Conservation (phyloP, 208 protist genomes). For the Trypanosomatidae sp. region DNA sequence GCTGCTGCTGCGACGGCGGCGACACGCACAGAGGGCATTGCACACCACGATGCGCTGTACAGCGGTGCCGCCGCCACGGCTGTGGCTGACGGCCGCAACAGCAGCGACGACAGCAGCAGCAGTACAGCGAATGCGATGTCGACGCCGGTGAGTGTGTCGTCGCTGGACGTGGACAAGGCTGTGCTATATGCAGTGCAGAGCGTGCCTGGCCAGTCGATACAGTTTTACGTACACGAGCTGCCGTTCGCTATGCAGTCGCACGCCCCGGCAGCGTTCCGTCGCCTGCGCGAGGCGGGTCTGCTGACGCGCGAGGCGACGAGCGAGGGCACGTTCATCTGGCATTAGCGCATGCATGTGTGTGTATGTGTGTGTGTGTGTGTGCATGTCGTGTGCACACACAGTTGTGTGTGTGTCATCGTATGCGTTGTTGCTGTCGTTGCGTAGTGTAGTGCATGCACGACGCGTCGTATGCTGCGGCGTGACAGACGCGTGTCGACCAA, state of each 20-base stretch:
- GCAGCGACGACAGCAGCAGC: neutral
- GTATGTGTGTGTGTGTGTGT: no score
- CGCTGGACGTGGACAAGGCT: slow-evolving; percentile 18
- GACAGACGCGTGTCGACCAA: no score
- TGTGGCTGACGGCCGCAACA: no score
- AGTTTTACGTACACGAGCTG: slow-evolving; percentile 51
- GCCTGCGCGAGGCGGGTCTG: slow-evolving; percentile 43
- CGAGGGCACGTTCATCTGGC: slow-evolving; percentile 65
- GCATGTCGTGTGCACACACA: no score
- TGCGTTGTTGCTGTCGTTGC: no score
- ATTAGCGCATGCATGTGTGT: no score
- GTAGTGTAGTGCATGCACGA: no score
- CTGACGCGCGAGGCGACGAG: slow-evolving; percentile 31
- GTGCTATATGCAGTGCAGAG: slow-evolving; percentile 32
- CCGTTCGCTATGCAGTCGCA: slow-evolving; percentile 13
- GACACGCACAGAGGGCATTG: neutral
- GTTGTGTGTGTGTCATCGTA: no score
- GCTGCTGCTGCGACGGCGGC: no score
- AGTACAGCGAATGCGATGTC: slow-evolving; percentile 1
- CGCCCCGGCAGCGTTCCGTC: slow-evolving; percentile 53
- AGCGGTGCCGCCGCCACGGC: slow-evolving; percentile 1
- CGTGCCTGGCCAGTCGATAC: slow-evolving; percentile 45
- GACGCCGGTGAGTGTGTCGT: no score
- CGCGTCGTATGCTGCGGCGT: no score
- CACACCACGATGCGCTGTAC: neutral